Conservation (phyloP, 805 yeast species). For the Lipomyces japonicus region DNA sequence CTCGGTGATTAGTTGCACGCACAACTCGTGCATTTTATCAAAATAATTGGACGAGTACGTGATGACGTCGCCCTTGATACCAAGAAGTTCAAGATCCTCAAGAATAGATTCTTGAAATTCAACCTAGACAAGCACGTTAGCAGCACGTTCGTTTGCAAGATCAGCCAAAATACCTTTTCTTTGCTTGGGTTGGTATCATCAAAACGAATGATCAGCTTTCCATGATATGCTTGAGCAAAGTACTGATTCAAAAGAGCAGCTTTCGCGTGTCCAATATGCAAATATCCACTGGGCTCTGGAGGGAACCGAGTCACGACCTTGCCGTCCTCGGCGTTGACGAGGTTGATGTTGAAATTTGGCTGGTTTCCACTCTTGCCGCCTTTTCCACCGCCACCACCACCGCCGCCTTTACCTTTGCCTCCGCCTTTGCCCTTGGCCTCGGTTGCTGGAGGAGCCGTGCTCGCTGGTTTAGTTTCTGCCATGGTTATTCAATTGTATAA, state of each 20-base stretch:
- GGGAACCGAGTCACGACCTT: constrained; percentile 98
- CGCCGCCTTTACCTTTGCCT: constrained; percentile 10
- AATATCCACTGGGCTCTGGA: constrained; percentile 98
- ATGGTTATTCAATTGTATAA: background rate
- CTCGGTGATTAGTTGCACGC: constrained; percentile 82
- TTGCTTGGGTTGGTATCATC: constrained; percentile 98
- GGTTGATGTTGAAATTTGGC: constrained; percentile 91
- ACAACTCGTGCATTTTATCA: constrained; percentile 81
- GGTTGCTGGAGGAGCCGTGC: background rate
- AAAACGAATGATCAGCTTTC: constrained; percentile 92
- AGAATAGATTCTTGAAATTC: constrained; percentile 93
- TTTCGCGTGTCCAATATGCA: constrained; percentile 98
- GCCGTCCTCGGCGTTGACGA: constrained; percentile 88
- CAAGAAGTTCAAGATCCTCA: constrained; percentile 85
- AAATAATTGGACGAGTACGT: constrained; percentile 94
- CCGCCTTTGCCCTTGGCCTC: constrained; percentile 9
- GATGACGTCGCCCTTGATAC: constrained; percentile 84
- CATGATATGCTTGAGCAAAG: constrained; percentile 93
- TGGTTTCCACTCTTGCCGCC: constrained; percentile 70
- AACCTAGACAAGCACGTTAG: constrained; percentile 34
- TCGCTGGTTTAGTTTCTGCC: constrained; percentile 3
- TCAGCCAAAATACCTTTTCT: constrained; percentile 54
- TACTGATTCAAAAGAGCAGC: constrained; percentile 96
- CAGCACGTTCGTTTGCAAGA: background rate
- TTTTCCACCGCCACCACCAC: constrained; percentile 11